Evolutionary conservation across 129 eudicot genomes (phyloP), one percentile per base, ranked within the genome.

Genomic region (Pulicaria dysenterica): DNA sequence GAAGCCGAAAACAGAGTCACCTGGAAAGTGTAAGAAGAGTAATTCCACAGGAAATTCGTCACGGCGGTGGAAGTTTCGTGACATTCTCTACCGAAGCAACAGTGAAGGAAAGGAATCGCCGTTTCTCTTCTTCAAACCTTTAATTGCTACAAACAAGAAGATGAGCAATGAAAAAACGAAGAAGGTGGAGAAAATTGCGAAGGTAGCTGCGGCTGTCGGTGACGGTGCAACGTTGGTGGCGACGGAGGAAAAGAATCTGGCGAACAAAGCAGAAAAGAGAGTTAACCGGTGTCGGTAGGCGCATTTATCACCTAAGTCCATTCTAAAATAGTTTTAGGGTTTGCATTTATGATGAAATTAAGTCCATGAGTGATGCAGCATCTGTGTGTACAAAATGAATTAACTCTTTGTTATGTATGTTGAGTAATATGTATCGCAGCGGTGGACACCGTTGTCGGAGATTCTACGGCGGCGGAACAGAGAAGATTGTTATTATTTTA

Each of bases 61-160:
- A 11, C 82, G 87, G 56, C 79, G 91, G 67, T 84, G 96, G 96
- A 89, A 76, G 53, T 50, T 89, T 12, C 83, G 79, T 12, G 79
- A 84, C 34, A 70, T 89, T 8, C 66, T 89, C 0, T 69, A 64
- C 69, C 72, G 91, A 73, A 89, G 89, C 75, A 73, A 72, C 44
- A 89, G 91, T 72, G 96, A 89, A 49, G 79, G 87, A 44, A 84
- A 77, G 71, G 71, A 64, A 6, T 46, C 76, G 9, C 62, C 80
- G 69, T 67, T 76, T 67, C 42, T 75, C 24, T 2, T 75, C n/a
- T 77, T 73, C 45, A 80, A 68, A 19, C 66, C 74, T 43, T 15
- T 69, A 53, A 67, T 43, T 61, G 45, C 68, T 13, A 48, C 51
- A 3, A 64, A 69, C 14, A 55, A 68, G 68, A 76, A 54, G 61